phyloP scores from a whole-genome alignment of 768 basidiomycete genomes.

The Pisolithus tinctorius region DNA sequence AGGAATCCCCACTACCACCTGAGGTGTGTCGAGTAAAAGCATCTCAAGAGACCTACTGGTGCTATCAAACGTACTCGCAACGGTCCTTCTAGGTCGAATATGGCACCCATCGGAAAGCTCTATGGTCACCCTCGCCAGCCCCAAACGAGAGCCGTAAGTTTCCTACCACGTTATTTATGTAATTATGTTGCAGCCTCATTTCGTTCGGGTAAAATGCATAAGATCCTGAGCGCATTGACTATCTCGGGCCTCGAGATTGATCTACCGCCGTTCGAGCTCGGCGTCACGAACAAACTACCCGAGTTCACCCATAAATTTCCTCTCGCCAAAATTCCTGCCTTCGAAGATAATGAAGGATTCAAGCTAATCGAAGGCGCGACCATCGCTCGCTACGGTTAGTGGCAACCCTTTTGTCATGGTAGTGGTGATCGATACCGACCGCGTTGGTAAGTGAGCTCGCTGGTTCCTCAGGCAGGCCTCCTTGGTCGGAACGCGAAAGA shows the following conservation, averaged over 20 bases:
- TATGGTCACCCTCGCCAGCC: conserved; percentile 10
- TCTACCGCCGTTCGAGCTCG: background rate
- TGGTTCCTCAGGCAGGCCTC: conserved; percentile 8
- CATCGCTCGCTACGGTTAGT: conserved; percentile 13
- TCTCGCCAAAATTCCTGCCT: too few species aligned
- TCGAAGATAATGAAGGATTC: too few species aligned
- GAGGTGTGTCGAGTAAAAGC: too few species aligned
- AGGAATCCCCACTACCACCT: too few species aligned
- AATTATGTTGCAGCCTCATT: conserved; percentile 21
- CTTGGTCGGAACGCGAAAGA: conserved; percentile 9
- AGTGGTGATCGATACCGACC: background rate
- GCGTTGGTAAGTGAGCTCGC: conserved; percentile 5
- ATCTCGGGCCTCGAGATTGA: conserved; percentile 10
- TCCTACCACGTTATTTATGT: background rate
- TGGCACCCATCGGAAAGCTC: conserved; percentile 14
- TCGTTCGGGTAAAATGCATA: conserved; percentile 15
- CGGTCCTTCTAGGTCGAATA: background rate
- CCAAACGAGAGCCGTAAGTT: conserved; percentile 11
- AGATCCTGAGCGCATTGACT: conserved; percentile 18
- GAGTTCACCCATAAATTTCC: background rate
- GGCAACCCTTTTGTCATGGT: too few species aligned
- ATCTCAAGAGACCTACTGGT: too few species aligned
- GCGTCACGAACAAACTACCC: conserved; percentile 6
- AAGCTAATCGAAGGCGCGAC: conserved; percentile 4
- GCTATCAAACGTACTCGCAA: too few species aligned